These are phyloP conservation scores for Thinopyrum elongatum DNA, from an alignment of 176 grass and related monocot species.

Conservation along the genomic window DNA sequence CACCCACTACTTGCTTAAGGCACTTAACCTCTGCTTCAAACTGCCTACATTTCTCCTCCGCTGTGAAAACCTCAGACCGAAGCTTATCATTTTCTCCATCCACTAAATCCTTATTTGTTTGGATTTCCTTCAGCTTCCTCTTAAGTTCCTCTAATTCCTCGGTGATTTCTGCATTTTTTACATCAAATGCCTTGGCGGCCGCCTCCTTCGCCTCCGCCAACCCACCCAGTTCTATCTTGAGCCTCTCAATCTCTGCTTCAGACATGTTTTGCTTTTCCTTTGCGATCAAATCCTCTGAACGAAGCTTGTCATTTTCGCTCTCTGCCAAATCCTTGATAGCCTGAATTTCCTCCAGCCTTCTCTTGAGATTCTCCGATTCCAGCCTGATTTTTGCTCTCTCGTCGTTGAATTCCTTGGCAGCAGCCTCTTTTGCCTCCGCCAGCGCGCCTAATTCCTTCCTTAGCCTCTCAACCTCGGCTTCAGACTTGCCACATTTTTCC, in stretches of 20 bases:
- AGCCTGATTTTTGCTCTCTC: neutral
- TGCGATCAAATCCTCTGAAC: neutral
- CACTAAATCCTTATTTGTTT: neutral
- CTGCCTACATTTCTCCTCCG: neutral
- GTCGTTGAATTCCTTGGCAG: neutral
- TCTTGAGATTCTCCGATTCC: neutral
- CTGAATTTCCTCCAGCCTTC: neutral
- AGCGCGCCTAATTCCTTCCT: neutral
- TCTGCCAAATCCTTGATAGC: neutral
- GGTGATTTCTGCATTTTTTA: neutral
- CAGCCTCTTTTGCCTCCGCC: neutral
- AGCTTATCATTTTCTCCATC: constrained; percentile 11
- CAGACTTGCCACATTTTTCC: neutral
- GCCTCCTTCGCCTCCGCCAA: constrained; percentile 29
- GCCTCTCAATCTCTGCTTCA: constrained; percentile 7
- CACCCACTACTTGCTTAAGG: constrained; percentile 1
- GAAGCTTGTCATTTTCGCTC: neutral
- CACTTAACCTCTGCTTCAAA: constrained; percentile 12
- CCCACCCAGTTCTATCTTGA: neutral
- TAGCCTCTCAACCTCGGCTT: neutral
- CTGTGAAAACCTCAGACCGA: neutral
- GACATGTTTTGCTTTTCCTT: neutral
- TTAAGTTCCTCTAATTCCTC: neutral
- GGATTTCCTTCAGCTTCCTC: neutral
- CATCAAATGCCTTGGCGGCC: neutral